Evolutionary conservation across 257 asterid species (phyloP), one percentile per base, ranked within the genome.

Genomic region (Fraxinus pennsylvanica): DNA sequence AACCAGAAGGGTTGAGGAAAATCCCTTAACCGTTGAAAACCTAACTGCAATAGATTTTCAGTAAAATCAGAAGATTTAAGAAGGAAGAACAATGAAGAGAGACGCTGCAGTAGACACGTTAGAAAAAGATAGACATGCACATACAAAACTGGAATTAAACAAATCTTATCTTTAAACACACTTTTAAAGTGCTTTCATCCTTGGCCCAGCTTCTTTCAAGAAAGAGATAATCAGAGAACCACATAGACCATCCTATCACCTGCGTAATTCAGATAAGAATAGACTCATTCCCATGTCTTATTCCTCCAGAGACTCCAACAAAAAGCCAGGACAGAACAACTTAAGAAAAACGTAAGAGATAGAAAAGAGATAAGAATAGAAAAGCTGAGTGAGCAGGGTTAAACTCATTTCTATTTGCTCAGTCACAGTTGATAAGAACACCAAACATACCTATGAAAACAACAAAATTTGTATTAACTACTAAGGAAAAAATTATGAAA

Each of bases 181-280:
- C 99, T 96, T 93, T 91, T 73, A 96, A 82, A 21, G 94, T 96
- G 84, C 21, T 81, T 86, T 96, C 99, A 87, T 96, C 99, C 81
- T 84, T 93, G 63, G 94, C 96, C 99, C 99, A 96, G 81, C 83
- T 93, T 87, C 99, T 92, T 88, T 96, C 99, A 82, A 96, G 99
- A 85, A 91, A 96, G 70, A 96, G 92, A 88, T 96, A 92, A 78
- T 91, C 97, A 61, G 97, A 88, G 78, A 96, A 96, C 99, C 99
- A 96, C 99, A 93, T 96, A 70, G 99, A 93, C 99, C 98, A 96
- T 71, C 98, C 99, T 74, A 96, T 90, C 77, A 96, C 99, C 99
- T 96, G 83, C 90, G 88, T 38, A 86, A 54, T 12, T 25, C 67
- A 35, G 35, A 39, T 78, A 81, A 19, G 71, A 83, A 21, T 22